Evolutionary conservation across 2,329 filamentous ascomycete species (phyloP), one percentile per base, ranked within the genome.

Genomic region (Aurifilum marmelostoma): DNA sequence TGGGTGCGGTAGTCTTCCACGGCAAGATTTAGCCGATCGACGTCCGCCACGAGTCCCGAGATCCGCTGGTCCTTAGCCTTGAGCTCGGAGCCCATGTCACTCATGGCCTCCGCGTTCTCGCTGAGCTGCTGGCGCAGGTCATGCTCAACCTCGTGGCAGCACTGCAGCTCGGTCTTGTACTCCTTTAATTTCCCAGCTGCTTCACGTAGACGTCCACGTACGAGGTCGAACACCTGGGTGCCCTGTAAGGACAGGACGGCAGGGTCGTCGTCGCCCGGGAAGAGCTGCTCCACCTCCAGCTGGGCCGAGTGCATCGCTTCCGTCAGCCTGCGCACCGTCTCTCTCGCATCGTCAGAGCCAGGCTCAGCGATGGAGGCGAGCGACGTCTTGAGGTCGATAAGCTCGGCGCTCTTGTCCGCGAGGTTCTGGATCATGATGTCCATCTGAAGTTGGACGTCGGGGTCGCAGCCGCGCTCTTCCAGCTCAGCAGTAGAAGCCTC

Each of bases 371-470:
- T 43, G 2, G 67, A 56, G 2, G 63, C 59, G 27, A 71, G 54
- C 21, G 41, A 68, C 5, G 39, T 9, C 27, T 61, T 64, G 16
- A 68, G 62, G 29, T 52, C 67, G 1, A 21, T 43, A 16, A 71
- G 67, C 16, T 65, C 61, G 14, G 47, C 59, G 6, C 64, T 69
- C 61, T 69, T 71, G 18, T 69, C 69, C 16, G 47, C 56, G 14
- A 69, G 64, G 37, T 69, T 68, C 67, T 71, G 69, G 32, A 69
- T 54, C 47, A 69, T 56, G 4, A 71, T 71, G 32, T 71, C 69
- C 16, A 67, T 66, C 24, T 71, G 69, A 14, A 71, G 64, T 11
- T 65, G 63, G 14, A 69, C 32, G 24, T 71, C 69, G 2, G 60
- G 54, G 24, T 67, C 69, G 24, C 27, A 43, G 24, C 24, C 60